Conservation (phyloP, 1,139 yeast genomes). For the Yarrowia galli region DNA sequence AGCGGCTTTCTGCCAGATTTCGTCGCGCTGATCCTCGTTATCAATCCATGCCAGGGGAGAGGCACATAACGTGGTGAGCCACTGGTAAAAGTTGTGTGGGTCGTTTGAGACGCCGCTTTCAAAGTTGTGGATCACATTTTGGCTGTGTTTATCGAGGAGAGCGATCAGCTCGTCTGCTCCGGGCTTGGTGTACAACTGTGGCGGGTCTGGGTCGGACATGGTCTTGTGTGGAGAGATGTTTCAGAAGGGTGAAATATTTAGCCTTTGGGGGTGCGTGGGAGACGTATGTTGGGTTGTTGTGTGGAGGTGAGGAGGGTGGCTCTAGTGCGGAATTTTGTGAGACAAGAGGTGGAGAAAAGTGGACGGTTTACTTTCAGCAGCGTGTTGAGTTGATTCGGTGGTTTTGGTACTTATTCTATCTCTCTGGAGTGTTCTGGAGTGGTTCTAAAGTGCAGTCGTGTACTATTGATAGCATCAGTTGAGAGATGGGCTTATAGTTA, state of each 20-base stretch:
- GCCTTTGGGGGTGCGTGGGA: neutral
- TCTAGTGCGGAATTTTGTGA: too few species aligned
- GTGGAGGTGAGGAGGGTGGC: too few species aligned
- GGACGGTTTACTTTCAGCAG: too few species aligned
- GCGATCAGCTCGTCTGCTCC: slow-evolving; percentile 49
- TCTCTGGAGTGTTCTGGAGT: too few species aligned
- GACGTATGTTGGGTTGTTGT: neutral
- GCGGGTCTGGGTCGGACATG: slow-evolving; percentile 47
- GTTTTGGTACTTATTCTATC: too few species aligned
- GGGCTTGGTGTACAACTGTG: slow-evolving; percentile 42
- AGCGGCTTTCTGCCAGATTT: slow-evolving; percentile 64
- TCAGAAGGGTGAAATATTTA: slow-evolving; percentile 10
- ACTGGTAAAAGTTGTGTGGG: slow-evolving; percentile 54
- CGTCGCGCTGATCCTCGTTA: slow-evolving; percentile 52
- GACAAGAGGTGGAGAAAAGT: too few species aligned
- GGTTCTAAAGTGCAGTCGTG: too few species aligned
- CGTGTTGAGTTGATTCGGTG: too few species aligned
- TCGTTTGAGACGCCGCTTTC: slow-evolving; percentile 39
- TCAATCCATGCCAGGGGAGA: slow-evolving; percentile 62
- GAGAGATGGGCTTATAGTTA: too few species aligned
- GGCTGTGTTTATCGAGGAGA: slow-evolving; percentile 41
- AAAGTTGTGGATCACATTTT: slow-evolving; percentile 43
- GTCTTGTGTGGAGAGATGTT: neutral
- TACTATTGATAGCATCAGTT: too few species aligned
- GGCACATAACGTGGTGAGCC: slow-evolving; percentile 72